phyloP scores from a whole-genome alignment of 192 early-diverging fungal genomes.

The Podila verticillata region DNA sequence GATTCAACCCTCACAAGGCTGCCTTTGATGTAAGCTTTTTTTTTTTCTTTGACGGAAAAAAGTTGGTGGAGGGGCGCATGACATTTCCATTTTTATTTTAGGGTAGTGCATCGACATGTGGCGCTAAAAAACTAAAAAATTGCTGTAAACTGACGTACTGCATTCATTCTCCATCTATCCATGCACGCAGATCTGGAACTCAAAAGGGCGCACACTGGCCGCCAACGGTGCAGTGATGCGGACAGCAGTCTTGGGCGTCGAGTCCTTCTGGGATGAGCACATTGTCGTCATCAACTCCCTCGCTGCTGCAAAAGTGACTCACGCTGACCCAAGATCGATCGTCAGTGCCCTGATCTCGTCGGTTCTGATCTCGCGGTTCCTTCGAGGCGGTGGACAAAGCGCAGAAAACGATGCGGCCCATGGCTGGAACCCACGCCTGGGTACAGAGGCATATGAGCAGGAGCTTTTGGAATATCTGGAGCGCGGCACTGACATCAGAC shows the following conservation, averaged over 20 bases:
- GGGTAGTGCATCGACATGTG: no score
- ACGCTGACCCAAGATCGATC: conserved; percentile 54
- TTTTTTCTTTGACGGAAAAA: neutral
- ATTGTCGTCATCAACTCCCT: conserved; percentile 49
- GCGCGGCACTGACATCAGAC: conserved; percentile 29
- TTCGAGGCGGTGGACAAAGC: conserved; percentile 40
- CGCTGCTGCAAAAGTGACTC: conserved; percentile 54
- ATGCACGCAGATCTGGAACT: conserved; percentile 46
- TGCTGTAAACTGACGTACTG: no score
- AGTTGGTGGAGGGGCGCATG: no score
- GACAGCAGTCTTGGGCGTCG: conserved; percentile 48
- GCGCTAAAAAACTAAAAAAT: neutral
- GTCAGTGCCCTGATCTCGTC: conserved; percentile 44
- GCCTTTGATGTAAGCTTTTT: conserved; percentile 38
- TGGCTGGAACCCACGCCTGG: conserved; percentile 25
- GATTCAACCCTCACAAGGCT: conserved; percentile 56
- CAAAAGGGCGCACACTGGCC: conserved; percentile 39
- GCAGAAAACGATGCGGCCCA: conserved; percentile 1
- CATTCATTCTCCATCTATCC: neutral
- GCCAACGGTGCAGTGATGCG: conserved; percentile 57
- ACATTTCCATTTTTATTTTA: no score
- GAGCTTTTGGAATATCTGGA: conserved; percentile 31
- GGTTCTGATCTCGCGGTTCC: conserved; percentile 48
- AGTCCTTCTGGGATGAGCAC: conserved; percentile 55
- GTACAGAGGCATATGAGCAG: conserved; percentile 16